Evolutionary conservation across 805 yeast genomes (phyloP), one percentile per base, ranked within the genome.

Genomic region (Lipomyces sp.): DNA sequence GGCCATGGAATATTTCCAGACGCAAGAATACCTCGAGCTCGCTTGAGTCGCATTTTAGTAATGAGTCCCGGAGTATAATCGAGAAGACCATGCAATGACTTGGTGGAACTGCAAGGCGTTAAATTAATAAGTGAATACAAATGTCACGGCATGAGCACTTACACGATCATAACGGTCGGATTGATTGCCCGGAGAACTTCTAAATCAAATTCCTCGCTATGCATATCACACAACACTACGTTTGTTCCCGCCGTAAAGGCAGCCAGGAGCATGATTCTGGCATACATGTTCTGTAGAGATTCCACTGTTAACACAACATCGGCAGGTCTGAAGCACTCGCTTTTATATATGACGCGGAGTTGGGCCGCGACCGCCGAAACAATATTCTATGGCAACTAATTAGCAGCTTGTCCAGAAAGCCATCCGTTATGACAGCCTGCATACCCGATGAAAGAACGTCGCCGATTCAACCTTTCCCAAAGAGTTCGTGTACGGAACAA

Each of bases 321-420:
- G 10, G 64, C 32, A 2, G 65, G 24, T 0, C 34, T 65, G 77
- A 78, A 75, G 50, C 72, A 74, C 55, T 75, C 73, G 15, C 73
- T 71, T 13, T 67, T 63, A 0, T 78, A 79, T 29, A 79, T 69
- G 0, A 74, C 74, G 30, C 76, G 73, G 59, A 78, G 63, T 66
- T 79, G 81, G 6, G 78, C 75, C 0, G 80, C 80, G 8, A 79
- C 69, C 0, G 80, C 76, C 0, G 77, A 68, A 5, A 79, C 78
- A 18, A 79, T 66, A 50, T 73, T 72, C 45, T 64, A 33, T 6
- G 18, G 15, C 18, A 54, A 8, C n/a, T 15, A 13, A 24, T n/a
- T 24, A 59, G 48, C 29, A 15, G 13, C 13, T 30, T 11, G 50
- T 13, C 13, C 24, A 24, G 24, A 24, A 24, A 33, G 10, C 39